A percentile compares a stretch with the other conserved stretches of the same genome.
These are phyloP conservation scores for Suhomyces sp. DNA, from an alignment of 805 yeast genomes.

Conservation along the genomic window DNA sequence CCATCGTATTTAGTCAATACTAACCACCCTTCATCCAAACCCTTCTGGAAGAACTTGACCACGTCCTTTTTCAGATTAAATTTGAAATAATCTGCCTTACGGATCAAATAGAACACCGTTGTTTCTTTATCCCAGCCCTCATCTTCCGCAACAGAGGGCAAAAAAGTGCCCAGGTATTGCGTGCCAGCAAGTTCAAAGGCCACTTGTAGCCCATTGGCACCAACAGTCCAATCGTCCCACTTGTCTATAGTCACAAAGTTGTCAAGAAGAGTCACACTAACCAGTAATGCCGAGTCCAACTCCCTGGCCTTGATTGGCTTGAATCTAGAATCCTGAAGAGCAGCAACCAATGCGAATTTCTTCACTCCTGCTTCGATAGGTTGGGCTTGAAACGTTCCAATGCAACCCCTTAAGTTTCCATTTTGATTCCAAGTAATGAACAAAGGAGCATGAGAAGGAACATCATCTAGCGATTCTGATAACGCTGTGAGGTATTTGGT, in stretches of 20 bases:
- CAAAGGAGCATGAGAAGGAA: constrained; percentile 50
- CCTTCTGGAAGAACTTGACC: constrained; percentile 25
- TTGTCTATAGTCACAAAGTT: constrained; percentile 54
- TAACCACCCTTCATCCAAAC: constrained; percentile 34
- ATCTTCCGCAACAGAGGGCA: constrained; percentile 88
- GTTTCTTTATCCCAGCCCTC: constrained; percentile 77
- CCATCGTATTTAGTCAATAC: constrained; percentile 38
- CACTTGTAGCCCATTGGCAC: constrained; percentile 77
- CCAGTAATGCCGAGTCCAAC: constrained; percentile 48
- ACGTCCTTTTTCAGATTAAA: not conserved
- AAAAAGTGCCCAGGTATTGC: constrained; percentile 69
- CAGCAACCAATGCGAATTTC: constrained; percentile 59
- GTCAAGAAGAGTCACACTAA: constrained; percentile 62
- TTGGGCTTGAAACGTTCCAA: constrained; percentile 75
- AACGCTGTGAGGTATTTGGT: constrained; percentile 12
- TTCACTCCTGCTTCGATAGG: constrained; percentile 57
- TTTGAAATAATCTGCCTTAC: constrained; percentile 59
- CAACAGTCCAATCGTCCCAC: constrained; percentile 75
- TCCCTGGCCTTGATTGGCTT: constrained; percentile 59
- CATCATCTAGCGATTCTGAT: constrained; percentile 9
- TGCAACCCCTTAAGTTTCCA: constrained; percentile 76
- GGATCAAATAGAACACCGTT: constrained; percentile 67
- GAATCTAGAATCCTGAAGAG: constrained; percentile 78
- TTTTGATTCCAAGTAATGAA: constrained; percentile 84
- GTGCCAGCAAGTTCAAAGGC: constrained; percentile 43